Conservation (phyloP, 768 basidiomycete genomes). For the Tulasnella sp. region DNA sequence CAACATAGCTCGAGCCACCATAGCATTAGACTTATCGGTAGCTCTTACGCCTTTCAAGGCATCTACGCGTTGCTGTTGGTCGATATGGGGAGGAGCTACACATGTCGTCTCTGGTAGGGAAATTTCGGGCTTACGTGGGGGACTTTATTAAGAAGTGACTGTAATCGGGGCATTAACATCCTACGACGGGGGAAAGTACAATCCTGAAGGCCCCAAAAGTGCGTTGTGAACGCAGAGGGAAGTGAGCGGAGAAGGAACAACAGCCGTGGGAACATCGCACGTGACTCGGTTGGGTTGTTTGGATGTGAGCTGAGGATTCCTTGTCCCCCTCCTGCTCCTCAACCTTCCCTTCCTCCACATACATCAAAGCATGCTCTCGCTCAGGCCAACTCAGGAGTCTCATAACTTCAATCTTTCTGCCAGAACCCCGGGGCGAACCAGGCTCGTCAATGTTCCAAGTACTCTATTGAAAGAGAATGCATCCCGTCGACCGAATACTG, state of each 20-base stretch:
- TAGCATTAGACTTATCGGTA: no score
- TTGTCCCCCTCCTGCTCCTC: slow-evolving; percentile 99
- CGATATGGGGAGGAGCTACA: no score
- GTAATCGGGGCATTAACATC: no score
- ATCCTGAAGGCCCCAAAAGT: background rate
- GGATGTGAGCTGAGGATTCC: slow-evolving; percentile 86
- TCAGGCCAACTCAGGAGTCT: slow-evolving; percentile 6
- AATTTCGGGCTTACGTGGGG: no score
- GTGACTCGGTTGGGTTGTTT: slow-evolving; percentile 41
- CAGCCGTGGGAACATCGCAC: background rate
- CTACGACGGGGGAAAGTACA: no score
- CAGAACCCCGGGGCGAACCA: slow-evolving; percentile 19
- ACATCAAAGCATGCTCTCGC: slow-evolving; percentile 25
- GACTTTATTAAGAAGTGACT: no score
- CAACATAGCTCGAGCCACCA: no score
- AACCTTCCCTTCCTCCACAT: slow-evolving; percentile 42
- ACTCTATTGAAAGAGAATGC: slow-evolving; percentile 33
- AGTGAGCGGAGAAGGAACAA: background rate
- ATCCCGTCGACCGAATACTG: slow-evolving; percentile 4
- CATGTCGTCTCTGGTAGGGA: no score
- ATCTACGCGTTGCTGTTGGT: no score
- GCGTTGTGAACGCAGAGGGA: background rate
- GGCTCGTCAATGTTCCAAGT: slow-evolving; percentile 14
- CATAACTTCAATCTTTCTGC: background rate
- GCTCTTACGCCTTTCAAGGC: no score